phyloP scores from a whole-genome alignment of 2,329 filamentous ascomycete species.

The Metarhizium album region DNA sequence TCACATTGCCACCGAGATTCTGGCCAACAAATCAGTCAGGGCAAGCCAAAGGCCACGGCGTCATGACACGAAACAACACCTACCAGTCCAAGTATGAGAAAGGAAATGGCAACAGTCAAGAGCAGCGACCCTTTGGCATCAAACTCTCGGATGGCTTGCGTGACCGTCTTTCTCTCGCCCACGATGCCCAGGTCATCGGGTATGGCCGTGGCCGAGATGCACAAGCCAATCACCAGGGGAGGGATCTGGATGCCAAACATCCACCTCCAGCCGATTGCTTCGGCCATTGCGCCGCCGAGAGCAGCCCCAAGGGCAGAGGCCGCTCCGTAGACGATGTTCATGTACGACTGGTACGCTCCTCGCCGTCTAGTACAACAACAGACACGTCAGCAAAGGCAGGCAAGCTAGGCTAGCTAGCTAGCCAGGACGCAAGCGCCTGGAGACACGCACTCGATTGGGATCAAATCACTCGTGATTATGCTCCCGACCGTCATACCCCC shows the following conservation, averaged over 20 bases:
- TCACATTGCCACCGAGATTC: conserved; percentile 53
- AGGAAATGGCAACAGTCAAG: conserved; percentile 42
- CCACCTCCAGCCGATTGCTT: conserved; percentile 63
- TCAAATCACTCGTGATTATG: conserved; percentile 63
- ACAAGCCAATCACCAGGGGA: conserved; percentile 34
- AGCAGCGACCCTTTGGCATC: conserved; percentile 45
- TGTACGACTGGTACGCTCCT: conserved; percentile 62
- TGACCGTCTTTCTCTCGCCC: conserved; percentile 30
- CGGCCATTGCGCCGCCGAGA: conserved; percentile 58
- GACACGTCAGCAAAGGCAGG: not conserved
- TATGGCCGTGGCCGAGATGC: conserved; percentile 34
- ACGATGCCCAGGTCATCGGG: conserved; percentile 42
- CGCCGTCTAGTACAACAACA: conserved; percentile 36
- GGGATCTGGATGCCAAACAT: conserved; percentile 55
- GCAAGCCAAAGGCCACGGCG: not conserved
- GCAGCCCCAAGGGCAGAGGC: conserved; percentile 52
- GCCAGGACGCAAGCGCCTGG: not conserved
- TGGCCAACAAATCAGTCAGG: conserved; percentile 14
- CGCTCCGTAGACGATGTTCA: conserved; percentile 55
- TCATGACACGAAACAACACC: conserved; percentile 13
- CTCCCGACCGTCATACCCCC: conserved; percentile 58
- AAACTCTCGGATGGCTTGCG: conserved; percentile 43
- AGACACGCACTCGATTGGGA: conserved; percentile 52
- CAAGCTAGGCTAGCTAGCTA: too few relatives aligned
- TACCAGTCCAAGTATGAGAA: conserved; percentile 48